A percentile compares a stretch with the other conserved stretches of the same genome.
phyloP scores from a whole-genome alignment of 140 eudicot genomes.

The Bidens hawaiensis region DNA sequence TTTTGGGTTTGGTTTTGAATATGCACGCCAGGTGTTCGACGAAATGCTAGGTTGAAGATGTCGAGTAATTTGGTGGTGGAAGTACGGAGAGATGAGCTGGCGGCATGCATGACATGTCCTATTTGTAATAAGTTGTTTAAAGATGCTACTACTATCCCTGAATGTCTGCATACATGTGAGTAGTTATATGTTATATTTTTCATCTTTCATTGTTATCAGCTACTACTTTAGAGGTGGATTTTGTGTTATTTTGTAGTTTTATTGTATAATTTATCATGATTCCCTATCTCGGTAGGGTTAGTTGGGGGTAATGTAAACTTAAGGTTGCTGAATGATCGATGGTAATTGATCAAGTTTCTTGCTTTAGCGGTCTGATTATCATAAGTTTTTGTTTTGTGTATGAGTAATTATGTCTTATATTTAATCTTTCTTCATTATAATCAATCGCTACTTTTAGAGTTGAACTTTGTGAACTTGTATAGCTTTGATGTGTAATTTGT shows the following conservation, averaged over 20 bases:
- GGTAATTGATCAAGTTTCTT: no score
- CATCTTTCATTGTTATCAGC: not conserved
- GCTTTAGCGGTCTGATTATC: no score
- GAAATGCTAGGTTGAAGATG: constrained; percentile 38
- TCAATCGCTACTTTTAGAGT: not conserved
- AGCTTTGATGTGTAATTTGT: not conserved
- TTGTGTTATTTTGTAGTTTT: not conserved
- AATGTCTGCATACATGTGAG: constrained; percentile 93
- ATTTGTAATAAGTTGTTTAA: constrained; percentile 58
- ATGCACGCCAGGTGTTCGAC: constrained; percentile 27
- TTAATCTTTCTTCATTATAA: not conserved
- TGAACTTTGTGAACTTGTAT: not conserved
- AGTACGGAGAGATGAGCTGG: constrained; percentile 46
- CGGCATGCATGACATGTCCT: constrained; percentile 97
- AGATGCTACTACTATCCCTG: constrained; percentile 87
- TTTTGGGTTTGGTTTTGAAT: not conserved
- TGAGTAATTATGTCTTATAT: constrained; percentile 20
- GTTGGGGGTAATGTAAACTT: no score
- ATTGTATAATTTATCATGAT: no score
- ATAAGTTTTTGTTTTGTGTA: no score
- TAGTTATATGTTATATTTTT: not conserved
- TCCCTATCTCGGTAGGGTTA: no score
- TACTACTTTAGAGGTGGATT: not conserved
- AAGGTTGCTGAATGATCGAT: no score
- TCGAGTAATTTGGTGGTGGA: constrained; percentile 50